Evolutionary conservation across 2,329 filamentous ascomycete genomes (phyloP).

Genomic region (Fusarium acutatum): DNA sequence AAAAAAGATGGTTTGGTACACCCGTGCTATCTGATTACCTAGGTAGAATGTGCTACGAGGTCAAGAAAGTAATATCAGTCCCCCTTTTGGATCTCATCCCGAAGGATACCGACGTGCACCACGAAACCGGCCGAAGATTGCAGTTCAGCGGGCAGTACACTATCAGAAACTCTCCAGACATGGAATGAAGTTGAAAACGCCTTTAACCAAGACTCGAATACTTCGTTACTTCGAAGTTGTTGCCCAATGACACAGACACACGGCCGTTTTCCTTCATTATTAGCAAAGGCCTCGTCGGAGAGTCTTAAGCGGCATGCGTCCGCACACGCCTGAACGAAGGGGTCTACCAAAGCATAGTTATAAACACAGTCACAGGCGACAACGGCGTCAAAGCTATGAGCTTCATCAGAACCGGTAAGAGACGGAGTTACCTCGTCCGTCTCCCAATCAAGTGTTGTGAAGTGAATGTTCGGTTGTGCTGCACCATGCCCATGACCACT

Average conservation of each 20-base stretch:
- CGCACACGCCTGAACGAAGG: conserved; percentile 82
- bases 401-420: conserved; percentile 48
- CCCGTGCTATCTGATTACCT: not conserved
- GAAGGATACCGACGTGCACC: conserved; percentile 79
- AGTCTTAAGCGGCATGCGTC: conserved; percentile 73
- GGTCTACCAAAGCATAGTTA: conserved; percentile 84
- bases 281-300: conserved; percentile 15
- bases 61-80: not conserved
- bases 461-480: conserved; percentile 55
- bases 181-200: conserved; percentile 73
- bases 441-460: conserved; percentile 85
- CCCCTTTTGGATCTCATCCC: conserved; percentile 30
- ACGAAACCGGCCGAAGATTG: conserved; percentile 77
- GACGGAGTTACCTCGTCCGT: conserved; percentile 60
- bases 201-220: conserved; percentile 83
- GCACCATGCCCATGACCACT: conserved; percentile 14
- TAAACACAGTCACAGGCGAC: conserved; percentile 95
- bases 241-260: conserved; percentile 86
- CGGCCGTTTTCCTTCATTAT: conserved; percentile 47
- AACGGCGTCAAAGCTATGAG: conserved; percentile 72
- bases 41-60: not conserved
- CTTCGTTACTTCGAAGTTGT: conserved; percentile 84
- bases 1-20: not conserved
- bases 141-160: conserved; percentile 66
- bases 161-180: conserved; percentile 79